Conservation (phyloP, 2,329 filamentous ascomycete species). For the Hymenoscyphus linearis region DNA sequence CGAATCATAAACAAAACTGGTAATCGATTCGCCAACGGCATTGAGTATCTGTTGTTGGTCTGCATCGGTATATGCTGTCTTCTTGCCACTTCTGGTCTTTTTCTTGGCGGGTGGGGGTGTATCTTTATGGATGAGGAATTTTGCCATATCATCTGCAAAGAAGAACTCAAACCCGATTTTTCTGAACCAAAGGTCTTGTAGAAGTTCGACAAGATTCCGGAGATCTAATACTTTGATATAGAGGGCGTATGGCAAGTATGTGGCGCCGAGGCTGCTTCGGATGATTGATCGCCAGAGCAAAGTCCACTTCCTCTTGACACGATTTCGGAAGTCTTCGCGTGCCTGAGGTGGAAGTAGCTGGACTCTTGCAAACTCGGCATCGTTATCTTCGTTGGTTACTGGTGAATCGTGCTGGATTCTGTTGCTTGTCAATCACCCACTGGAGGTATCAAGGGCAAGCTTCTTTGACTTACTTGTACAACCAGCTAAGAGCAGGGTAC, state of each 20-base stretch:
- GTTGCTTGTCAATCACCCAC: slow-evolving; percentile 18
- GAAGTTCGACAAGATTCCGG: slow-evolving; percentile 52
- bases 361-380: slow-evolving; percentile 31
- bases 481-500: slow-evolving; percentile 51
- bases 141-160: slow-evolving; percentile 37
- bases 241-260: slow-evolving; percentile 62
- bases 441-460: background rate
- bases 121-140: slow-evolving; percentile 31
- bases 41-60: slow-evolving; percentile 35
- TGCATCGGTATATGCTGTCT: slow-evolving; percentile 23
- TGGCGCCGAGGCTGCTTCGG: slow-evolving; percentile 56
- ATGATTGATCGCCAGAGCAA: slow-evolving; percentile 65
- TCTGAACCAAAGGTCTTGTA: slow-evolving; percentile 40
- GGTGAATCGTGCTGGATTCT: slow-evolving; percentile 45
- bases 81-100: slow-evolving; percentile 20
- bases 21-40: slow-evolving; percentile 53
- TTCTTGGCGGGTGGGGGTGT: slow-evolving; percentile 21
- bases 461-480: slow-evolving; percentile 51
- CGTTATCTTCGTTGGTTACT: slow-evolving; percentile 38
- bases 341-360: slow-evolving; percentile 16
- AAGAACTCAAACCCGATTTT: slow-evolving; percentile 32
- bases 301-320: slow-evolving; percentile 46
- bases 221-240: slow-evolving; percentile 62
- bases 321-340: slow-evolving; percentile 16
- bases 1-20: slow-evolving; percentile 41